These are phyloP conservation scores for Lippia alba DNA, from an alignment of 305 asterid species.

Conservation along the genomic window DNA sequence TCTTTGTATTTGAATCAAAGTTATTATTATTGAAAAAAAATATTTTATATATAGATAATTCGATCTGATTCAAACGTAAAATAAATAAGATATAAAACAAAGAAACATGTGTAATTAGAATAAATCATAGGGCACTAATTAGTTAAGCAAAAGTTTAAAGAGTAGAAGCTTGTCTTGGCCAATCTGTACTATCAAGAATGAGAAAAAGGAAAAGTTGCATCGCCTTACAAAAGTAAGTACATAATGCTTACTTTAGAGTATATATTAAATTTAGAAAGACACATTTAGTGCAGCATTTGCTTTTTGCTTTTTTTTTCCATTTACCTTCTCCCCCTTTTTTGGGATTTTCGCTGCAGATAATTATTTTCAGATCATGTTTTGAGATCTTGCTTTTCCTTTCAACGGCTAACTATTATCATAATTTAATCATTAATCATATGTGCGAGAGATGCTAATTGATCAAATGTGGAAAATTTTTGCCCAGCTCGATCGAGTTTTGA, in stretches of 20 bases:
- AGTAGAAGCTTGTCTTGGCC: constrained; percentile 53
- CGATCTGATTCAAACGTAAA: too few relatives aligned
- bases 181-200: constrained; percentile 45
- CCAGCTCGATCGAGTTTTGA: too few relatives aligned
- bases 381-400: constrained; percentile 49
- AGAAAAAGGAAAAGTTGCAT: constrained; percentile 72
- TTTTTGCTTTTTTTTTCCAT: constrained; percentile 29
- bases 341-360: constrained; percentile 45
- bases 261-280: constrained; percentile 40
- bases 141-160: constrained; percentile 7
- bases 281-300: constrained; percentile 55
- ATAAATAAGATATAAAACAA: too few relatives aligned
- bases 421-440: constrained; percentile 30
- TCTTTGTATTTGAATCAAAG: too few relatives aligned
- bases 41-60: too few relatives aligned
- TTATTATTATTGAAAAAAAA: too few relatives aligned
- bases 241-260: constrained; percentile 49
- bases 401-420: constrained; percentile 47
- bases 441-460: constrained; percentile 5
- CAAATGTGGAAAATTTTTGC: too few relatives aligned
- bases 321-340: constrained; percentile 18
- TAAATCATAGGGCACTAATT: neutral
- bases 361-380: constrained; percentile 63
- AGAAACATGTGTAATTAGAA: neutral
- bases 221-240: constrained; percentile 59